phyloP scores from a whole-genome alignment of 2,329 filamentous ascomycete species.

The Corinectria fuckeliana region DNA sequence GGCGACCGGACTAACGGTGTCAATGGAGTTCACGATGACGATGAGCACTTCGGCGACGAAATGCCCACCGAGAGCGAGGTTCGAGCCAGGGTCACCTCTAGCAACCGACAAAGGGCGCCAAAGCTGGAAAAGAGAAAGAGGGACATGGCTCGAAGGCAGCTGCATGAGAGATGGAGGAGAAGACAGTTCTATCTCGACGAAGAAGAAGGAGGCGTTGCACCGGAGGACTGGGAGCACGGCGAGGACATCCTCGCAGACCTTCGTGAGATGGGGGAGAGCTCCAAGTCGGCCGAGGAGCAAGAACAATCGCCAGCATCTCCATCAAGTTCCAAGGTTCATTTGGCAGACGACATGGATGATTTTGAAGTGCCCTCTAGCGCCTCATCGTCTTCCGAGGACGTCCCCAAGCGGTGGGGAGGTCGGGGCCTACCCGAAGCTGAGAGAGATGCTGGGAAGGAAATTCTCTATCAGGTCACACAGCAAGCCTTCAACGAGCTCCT shows the following conservation, averaged over 20 bases:
- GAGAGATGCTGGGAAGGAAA: constrained; percentile 82
- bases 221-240: constrained; percentile 67
- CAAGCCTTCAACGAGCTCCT: constrained; percentile 91
- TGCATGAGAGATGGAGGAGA: constrained; percentile 77
- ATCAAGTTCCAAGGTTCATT: constrained; percentile 81
- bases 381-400: constrained; percentile 72
- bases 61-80: constrained; percentile 51
- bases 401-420: constrained; percentile 77
- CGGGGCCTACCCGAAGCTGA: constrained; percentile 83
- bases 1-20: constrained; percentile 31
- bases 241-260: constrained; percentile 60
- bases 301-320: constrained; percentile 63
- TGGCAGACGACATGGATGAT: constrained; percentile 74
- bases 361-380: constrained; percentile 75
- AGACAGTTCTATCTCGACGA: constrained; percentile 84
- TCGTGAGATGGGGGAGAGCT: constrained; percentile 47
- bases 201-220: constrained; percentile 76
- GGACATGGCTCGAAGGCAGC: constrained; percentile 56
- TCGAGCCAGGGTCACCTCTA: constrained; percentile 46
- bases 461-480: constrained; percentile 89
- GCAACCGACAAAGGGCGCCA: constrained; percentile 44
- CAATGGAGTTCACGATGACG: constrained; percentile 33
- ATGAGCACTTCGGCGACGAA: constrained; percentile 38
- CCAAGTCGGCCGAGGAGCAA: constrained; percentile 49
- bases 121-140: constrained; percentile 49